phyloP scores from a whole-genome alignment of 2,329 filamentous ascomycete species.

The Lizonia empirigonia region DNA sequence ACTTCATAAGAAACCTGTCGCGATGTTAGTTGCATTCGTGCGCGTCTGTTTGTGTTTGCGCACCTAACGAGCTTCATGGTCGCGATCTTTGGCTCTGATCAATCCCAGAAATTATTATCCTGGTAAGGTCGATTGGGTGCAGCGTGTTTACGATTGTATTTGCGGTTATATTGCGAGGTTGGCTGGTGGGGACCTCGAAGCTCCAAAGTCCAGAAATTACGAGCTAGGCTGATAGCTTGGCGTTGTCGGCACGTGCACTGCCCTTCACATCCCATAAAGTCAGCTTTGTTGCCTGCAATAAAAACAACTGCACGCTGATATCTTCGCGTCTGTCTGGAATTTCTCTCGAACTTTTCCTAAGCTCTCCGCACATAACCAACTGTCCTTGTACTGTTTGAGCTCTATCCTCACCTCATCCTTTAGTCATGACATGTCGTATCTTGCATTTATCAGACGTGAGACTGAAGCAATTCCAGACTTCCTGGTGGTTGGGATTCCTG shows the following conservation, averaged over 20 bases:
- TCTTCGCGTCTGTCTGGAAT: no score
- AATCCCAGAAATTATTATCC: not conserved
- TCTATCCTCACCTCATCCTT: not conserved
- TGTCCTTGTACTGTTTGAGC: not conserved
- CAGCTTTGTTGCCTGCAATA: not conserved
- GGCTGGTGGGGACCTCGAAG: conserved; percentile 26
- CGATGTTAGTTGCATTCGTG: conserved; percentile 27
- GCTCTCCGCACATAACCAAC: not conserved
- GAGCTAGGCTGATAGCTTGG: conserved; percentile 22
- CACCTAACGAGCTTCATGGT: conserved; percentile 48
- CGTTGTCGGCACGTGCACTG: conserved; percentile 1
- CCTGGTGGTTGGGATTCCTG: no score
- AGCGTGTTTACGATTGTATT: conserved; percentile 13
- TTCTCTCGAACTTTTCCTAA: not conserved
- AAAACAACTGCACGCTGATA: not conserved
- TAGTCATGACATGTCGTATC: no score
- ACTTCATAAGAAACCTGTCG: conserved; percentile 96
- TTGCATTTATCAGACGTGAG: no score
- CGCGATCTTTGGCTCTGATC: conserved; percentile 4
- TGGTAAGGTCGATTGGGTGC: not conserved
- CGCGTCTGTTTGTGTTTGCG: conserved; percentile 2
- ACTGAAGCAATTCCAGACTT: no score
- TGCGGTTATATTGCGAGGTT: conserved; percentile 22
- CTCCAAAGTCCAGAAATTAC: conserved; percentile 31
- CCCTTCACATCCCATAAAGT: not conserved